Base-by-base conservation (phyloP, 352 stramenopile genomes). In the Pythium rishiriense region DNA sequence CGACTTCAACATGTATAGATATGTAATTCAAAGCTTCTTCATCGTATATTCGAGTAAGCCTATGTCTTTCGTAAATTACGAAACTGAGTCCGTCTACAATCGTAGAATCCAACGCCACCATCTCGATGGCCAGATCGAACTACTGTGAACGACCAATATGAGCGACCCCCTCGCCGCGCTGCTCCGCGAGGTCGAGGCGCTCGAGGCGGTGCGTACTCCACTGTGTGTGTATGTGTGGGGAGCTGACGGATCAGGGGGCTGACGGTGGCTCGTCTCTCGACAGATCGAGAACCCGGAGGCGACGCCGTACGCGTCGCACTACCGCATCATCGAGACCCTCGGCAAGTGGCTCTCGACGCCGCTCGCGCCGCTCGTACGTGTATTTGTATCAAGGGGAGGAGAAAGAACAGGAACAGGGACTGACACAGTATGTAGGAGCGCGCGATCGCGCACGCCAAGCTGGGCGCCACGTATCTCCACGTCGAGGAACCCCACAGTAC, bases 401-500 rank as follows among this genome's bases (percentile, higher is more conserved):
- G n/a, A n/a, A n/a, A n/a, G n/a, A n/a, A n/a, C n/a, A n/a, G n/a
- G n/a, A n/a, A n/a, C n/a, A n/a, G n/a, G n/a, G n/a, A n/a, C n/a
- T n/a, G n/a, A n/a, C n/a, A n/a, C n/a, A n/a, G n/a, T n/a, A n/a
- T n/a, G 22, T 22, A 90, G 81, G 72, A 88, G 41, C 45, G 47
- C 4, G 76, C 73, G 21, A 49, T 75, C 5, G 67, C 49, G 25
- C 66, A 76, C 31, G 69, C 69, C 4, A 79, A 78, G 54, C 65
- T 88, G 5, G 81, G 81, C 1, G 69, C 74, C 12, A 70, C 57
- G 24, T 83, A 81, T 61, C 68, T 87, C 29, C 69, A 81, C 47
- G 78, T 87, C 33, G 79, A 90, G 61, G 81, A 90, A 31, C 79
- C 79, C 0, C 78, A 88, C 61, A 75, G 81, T 90, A 72, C 62